phyloP scores from a whole-genome alignment of 1,284 basidiomycete genomes.

The Lentinula novae-zelandiae region DNA sequence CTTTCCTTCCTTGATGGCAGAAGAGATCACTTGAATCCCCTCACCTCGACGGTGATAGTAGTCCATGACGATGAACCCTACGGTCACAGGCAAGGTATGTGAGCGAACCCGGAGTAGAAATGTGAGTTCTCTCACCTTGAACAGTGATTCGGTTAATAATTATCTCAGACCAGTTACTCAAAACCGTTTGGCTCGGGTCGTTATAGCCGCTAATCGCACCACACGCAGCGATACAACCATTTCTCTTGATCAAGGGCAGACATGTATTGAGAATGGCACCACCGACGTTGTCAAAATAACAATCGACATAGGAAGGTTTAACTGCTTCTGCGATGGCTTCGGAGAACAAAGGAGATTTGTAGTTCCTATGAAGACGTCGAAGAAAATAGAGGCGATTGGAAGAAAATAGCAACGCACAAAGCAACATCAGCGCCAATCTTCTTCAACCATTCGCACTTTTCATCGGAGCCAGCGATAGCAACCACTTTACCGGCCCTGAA shows the following conservation, averaged over 20 bases:
- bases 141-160: neutral
- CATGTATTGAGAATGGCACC: neutral
- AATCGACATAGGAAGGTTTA: slow-evolving; percentile 2
- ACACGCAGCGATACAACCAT: slow-evolving; percentile 3
- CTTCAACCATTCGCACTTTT: slow-evolving; percentile 5
- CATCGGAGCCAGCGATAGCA: slow-evolving; percentile 2
- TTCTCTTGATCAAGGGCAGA: neutral
- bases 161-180: neutral
- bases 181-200: neutral
- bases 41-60: neutral
- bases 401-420: neutral
- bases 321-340: neutral
- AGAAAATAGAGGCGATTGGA: neutral
- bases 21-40: neutral
- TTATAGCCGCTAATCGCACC: slow-evolving; percentile 3
- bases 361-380: neutral
- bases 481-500: neutral
- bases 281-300: slow-evolving; percentile 6
- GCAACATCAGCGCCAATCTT: slow-evolving; percentile 5
- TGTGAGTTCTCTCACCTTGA: neutral
- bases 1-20: slow-evolving; percentile 4
- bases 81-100: too few species aligned
- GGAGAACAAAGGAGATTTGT: neutral
- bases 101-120: neutral
- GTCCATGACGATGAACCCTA: neutral